phyloP scores from a whole-genome alignment of 768 basidiomycete species.

The Leccinum disarticulatum region DNA sequence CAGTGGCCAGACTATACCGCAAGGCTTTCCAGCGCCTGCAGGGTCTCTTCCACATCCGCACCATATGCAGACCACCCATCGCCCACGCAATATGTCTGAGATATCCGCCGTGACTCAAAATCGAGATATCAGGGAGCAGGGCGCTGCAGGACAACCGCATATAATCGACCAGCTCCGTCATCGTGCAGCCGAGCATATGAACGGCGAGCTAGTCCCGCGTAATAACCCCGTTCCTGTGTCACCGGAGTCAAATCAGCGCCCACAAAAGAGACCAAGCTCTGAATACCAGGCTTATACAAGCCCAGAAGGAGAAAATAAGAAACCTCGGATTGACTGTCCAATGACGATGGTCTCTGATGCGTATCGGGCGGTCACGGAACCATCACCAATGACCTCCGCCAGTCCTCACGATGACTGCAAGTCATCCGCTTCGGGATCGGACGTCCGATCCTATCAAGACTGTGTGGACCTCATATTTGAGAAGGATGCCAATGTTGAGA shows the following conservation, averaged over 20 bases:
- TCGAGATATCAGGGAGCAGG: constrained; percentile 2
- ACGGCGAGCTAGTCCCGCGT: neutral
- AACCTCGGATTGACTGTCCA: constrained; percentile 10
- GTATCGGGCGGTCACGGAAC: neutral
- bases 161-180: neutral
- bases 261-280: constrained; percentile 20
- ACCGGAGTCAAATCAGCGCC: constrained; percentile 1
- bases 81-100: constrained; percentile 7
- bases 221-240: neutral
- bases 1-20: constrained; percentile 9
- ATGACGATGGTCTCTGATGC: neutral
- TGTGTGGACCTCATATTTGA: constrained; percentile 41
- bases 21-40: constrained; percentile 12
- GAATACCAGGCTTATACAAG: constrained; percentile 6
- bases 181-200: constrained; percentile 1
- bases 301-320: constrained; percentile 20
- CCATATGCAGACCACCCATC: neutral
- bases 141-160: constrained; percentile 2
- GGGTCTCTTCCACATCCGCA: constrained; percentile 10
- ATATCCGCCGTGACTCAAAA: constrained; percentile 2
- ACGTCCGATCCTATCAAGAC: constrained; percentile 42
- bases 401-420: constrained; percentile 3
- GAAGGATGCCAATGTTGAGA: constrained; percentile 29
- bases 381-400: neutral
- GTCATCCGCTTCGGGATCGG: neutral